These are phyloP conservation scores for Pseudocercospora musae DNA, from an alignment of 2,329 filamentous ascomycete genomes.

Conservation along the genomic window DNA sequence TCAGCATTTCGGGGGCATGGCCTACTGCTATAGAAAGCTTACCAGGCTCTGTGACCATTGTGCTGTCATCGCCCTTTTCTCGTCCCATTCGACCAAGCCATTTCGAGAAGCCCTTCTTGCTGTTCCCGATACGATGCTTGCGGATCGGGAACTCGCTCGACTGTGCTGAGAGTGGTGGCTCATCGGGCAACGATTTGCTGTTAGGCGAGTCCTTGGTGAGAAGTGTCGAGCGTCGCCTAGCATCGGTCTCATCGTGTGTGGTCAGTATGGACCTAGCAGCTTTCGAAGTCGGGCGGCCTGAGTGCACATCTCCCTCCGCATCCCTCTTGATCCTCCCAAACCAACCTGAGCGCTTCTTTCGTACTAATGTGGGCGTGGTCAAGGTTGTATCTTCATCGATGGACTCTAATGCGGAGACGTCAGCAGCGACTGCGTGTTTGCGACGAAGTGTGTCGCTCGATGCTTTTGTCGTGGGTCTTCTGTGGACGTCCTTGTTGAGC, in stretches of 20 bases:
- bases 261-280: conserved; percentile 6
- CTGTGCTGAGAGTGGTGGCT: conserved; percentile 31
- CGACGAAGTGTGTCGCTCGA: conserved; percentile 23
- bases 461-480: conserved; percentile 17
- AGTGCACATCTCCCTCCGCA: conserved; percentile 12
- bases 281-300: neutral
- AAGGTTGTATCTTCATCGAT: conserved; percentile 32
- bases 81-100: conserved; percentile 52
- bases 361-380: conserved; percentile 23
- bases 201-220: conserved; percentile 30
- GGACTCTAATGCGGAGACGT: conserved; percentile 24
- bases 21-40: conserved; percentile 3
- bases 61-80: conserved; percentile 26
- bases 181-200: conserved; percentile 30
- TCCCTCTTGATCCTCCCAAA: conserved; percentile 38
- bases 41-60: conserved; percentile 17
- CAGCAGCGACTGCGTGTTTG: conserved; percentile 14
- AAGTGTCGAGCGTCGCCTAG: conserved; percentile 20
- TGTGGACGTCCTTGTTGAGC: conserved; percentile 17
- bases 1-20: conserved; percentile 1
- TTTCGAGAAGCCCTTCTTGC: conserved; percentile 50
- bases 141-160: conserved; percentile 47
- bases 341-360: conserved; percentile 48
- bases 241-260: conserved; percentile 16
- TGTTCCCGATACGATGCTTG: conserved; percentile 33